Percentiles rank a stretch among this genome's conserved stretches.
phyloP scores from a whole-genome alignment of 2,329 filamentous ascomycete genomes.

The Botrytis squamosa region DNA sequence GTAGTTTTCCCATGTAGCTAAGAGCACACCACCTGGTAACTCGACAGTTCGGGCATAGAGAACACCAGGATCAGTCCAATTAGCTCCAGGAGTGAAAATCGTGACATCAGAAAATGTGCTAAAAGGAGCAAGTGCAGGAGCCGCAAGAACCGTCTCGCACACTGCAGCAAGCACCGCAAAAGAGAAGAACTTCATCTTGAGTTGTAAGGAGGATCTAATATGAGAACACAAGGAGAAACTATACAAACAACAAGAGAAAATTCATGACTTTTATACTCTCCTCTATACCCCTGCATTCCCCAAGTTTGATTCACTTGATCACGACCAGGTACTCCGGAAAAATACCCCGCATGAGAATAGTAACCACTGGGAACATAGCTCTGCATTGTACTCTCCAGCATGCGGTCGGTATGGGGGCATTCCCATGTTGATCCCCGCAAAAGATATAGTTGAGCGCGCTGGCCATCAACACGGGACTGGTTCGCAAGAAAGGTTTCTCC shows the following conservation, averaged over 20 bases:
- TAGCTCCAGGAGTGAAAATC: slow-evolving; percentile 34
- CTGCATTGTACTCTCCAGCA: neutral
- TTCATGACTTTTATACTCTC: slow-evolving; percentile 11
- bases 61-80: slow-evolving; percentile 36
- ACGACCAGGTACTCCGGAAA: slow-evolving; percentile 7
- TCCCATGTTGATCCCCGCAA: neutral
- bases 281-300: neutral
- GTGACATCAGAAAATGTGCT: slow-evolving; percentile 35
- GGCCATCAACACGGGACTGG: slow-evolving; percentile 8
- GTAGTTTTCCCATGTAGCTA: slow-evolving; percentile 58
- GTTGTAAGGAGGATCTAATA: neutral
- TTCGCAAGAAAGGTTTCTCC: slow-evolving; percentile 16
- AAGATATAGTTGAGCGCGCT: neutral
- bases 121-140: slow-evolving; percentile 29
- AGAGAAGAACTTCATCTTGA: slow-evolving; percentile 31
- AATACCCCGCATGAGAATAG: slow-evolving; percentile 15
- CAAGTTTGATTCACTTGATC: neutral
- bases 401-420: neutral
- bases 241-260: neutral
- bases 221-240: neutral
- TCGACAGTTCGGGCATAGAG: slow-evolving; percentile 42
- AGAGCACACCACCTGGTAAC: slow-evolving; percentile 43
- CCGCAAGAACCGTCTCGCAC: slow-evolving; percentile 26
- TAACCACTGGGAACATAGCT: neutral
- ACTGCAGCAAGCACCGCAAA: slow-evolving; percentile 27